Base-by-base conservation (phyloP, 495 filamentous ascomycete species). In the Hyaloscypha hepaticicola region DNA sequence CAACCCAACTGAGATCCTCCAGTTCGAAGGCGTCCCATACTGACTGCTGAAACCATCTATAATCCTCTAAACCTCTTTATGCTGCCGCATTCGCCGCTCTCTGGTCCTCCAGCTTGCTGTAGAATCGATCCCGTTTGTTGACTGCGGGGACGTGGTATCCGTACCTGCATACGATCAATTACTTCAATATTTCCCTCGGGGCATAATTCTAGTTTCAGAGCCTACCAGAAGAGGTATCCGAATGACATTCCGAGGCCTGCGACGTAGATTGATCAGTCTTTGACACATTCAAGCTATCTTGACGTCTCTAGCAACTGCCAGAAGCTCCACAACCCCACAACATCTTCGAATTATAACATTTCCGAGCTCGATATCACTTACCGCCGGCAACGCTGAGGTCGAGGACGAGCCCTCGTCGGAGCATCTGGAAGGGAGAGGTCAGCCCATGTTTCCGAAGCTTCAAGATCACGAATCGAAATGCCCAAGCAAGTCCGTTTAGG, bases 171-270 rank as follows among this genome's bases (percentile, higher is more conserved):
- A 26, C 58, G 25, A 53, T 19, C 16, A 45, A 45, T 45, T 1
- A 33, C 6, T 7, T 33, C 31, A 6, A 12, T 33, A 6, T 33
- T 33, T 6, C 31, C 31, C 6, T 45, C 19, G 11, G 19, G 3
- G 3, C n/a, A 55, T 55, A 28, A 61, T 25, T 21, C 24, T 59
- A 56, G 62, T 14, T 63, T 55, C 34, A 33, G 6, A 31, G 33
- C 89, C 78, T 91, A 93, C 90, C 90, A 93, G 78, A 82, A 93
- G 74, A 85, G 80, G 77, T 90, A 92, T 72, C 88, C 90, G 75
- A 84, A 82, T 64, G 88, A 82, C 67, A 81, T 82, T 67, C 89
- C 89, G 75, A 90, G 83, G 74, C 89, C 89, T 87, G 27, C 21
- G n/a, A 65, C 16, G 14, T 52, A 45, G 21, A 11, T 1, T 49